Percentiles rank a stretch among this genome's conserved stretches.
These are phyloP conservation scores for Sporothrix luriei DNA, from an alignment of 2,329 filamentous ascomycete genomes.

Conservation along the genomic window DNA sequence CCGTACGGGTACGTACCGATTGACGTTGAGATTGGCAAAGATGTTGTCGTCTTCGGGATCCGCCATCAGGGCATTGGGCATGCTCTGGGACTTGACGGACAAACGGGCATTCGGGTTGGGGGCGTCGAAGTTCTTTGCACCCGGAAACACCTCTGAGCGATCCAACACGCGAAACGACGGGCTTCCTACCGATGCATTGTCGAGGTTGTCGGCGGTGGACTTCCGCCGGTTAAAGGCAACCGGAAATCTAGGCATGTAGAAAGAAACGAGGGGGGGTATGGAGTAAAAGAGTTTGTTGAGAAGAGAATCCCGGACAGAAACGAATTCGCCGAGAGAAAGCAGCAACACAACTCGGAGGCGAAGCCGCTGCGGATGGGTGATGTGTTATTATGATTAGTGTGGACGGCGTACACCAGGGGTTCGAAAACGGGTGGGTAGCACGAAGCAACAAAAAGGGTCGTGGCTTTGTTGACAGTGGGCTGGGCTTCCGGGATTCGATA, in stretches of 20 bases:
- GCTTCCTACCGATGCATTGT: constrained; percentile 54
- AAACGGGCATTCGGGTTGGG: constrained; percentile 47
- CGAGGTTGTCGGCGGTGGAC: constrained; percentile 59
- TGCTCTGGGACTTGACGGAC: constrained; percentile 45
- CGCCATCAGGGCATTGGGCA: constrained; percentile 46
- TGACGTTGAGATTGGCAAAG: constrained; percentile 58
- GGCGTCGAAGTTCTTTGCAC: constrained; percentile 55
- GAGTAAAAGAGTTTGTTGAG: not conserved
- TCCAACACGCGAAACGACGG: constrained; percentile 63
- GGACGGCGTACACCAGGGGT: constrained; percentile 22
- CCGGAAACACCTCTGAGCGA: constrained; percentile 50
- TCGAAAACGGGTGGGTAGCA: constrained; percentile 18
- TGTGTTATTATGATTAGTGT: constrained; percentile 1
- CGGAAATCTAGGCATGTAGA: constrained; percentile 65
- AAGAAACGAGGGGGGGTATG: constrained; percentile 26
- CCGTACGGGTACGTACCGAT: constrained; percentile 49
- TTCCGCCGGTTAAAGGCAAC: constrained; percentile 63
- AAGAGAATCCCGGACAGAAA: not conserved
- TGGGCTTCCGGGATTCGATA: constrained; percentile 1
- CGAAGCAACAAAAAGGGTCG: constrained; percentile 7
- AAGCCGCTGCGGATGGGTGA: constrained; percentile 1
- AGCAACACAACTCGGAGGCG: not conserved
- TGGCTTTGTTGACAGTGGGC: constrained; percentile 13
- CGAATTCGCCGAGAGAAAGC: not conserved
- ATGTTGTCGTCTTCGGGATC: constrained; percentile 55